Conservation (phyloP, 2,329 filamentous ascomycete species). For the Byssothecium circinans region DNA sequence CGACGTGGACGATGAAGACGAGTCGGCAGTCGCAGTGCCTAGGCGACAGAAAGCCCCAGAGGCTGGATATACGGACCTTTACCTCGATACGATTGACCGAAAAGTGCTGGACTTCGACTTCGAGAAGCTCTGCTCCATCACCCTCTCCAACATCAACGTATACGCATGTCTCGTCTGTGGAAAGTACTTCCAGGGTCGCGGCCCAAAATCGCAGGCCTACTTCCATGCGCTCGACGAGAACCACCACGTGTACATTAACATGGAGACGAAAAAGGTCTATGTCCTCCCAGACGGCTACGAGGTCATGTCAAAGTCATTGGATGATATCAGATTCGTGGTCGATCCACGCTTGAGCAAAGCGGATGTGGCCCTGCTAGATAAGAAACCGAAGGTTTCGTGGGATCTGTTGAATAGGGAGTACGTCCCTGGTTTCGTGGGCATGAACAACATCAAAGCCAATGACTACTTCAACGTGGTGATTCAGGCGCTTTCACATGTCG, state of each 20-base stretch:
- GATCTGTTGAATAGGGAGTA: constrained; percentile 84
- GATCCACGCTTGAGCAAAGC: constrained; percentile 82
- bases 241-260: constrained; percentile 98
- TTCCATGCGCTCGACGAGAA: constrained; percentile 94
- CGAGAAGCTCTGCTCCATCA: constrained; percentile 96
- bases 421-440: constrained; percentile 90
- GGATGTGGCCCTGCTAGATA: constrained; percentile 81
- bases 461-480: constrained; percentile 97
- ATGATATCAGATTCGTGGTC: constrained; percentile 97
- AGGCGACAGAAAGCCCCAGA: constrained; percentile 75
- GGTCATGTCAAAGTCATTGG: constrained; percentile 88
- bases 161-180: constrained; percentile 97
- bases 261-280: constrained; percentile 88
- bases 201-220: constrained; percentile 93
- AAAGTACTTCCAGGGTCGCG: constrained; percentile 95
- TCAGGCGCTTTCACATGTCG: constrained; percentile 86
- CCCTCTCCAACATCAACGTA: constrained; percentile 96
- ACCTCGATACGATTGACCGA: constrained; percentile 95
- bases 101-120: constrained; percentile 96
- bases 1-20: constrained; percentile 33
- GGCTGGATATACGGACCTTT: constrained; percentile 90
- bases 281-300: constrained; percentile 96
- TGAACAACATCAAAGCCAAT: constrained; percentile 99
- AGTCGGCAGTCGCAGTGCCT: constrained; percentile 48
- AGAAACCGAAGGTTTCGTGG: constrained; percentile 63